Base-by-base conservation (phyloP, 768 basidiomycete genomes). In the Suillus discolor region DNA sequence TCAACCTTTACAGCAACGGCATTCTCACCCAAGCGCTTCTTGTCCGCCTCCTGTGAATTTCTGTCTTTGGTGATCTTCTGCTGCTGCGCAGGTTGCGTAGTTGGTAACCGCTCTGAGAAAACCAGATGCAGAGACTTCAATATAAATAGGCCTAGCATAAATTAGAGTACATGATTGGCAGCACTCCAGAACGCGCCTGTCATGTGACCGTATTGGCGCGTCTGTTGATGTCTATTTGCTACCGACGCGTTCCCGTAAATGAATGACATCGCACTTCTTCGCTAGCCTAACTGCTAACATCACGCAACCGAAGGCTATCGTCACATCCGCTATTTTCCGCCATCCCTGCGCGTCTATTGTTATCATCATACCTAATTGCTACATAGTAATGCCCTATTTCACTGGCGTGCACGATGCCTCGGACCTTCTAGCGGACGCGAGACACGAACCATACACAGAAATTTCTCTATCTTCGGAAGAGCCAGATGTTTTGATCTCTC, bases 181-280 rank as follows among this genome's bases (percentile, higher is more conserved):
- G 36, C 36, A 38, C 7, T 38, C 7, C 45, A 49, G 23, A 23
- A 13, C 47, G 23, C 47, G 12, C 6, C 47, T 6, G 47, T 49
- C 47, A 49, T 23, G 47, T 49, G 47, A 49, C 23, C 23, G 13
- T 23, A 15, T 49, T 16, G 51, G 62, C 65, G 64, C 73, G 60
- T 57, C 66, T 60, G 25, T 68, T 72, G 77, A 67, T 53, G 49
- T 51, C 16, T 69, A 45, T 73, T 74, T 70, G 67, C 63, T 41
- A 39, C 63, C 59, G 65, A 42, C 60, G 34, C 62, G 65, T 66
- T 45, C 6, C 47, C 7, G 47, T 13, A 39, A 39, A 16, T 23
- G 8, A 51, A 57, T 57, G 62, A 57, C 38, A 42, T 67, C 23
- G 68, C 23, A 25, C 23, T 8, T 38, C 38, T 39, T 42, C 41